Base-by-base conservation (phyloP, 768 basidiomycete species). In the Suillus clintonianus region DNA sequence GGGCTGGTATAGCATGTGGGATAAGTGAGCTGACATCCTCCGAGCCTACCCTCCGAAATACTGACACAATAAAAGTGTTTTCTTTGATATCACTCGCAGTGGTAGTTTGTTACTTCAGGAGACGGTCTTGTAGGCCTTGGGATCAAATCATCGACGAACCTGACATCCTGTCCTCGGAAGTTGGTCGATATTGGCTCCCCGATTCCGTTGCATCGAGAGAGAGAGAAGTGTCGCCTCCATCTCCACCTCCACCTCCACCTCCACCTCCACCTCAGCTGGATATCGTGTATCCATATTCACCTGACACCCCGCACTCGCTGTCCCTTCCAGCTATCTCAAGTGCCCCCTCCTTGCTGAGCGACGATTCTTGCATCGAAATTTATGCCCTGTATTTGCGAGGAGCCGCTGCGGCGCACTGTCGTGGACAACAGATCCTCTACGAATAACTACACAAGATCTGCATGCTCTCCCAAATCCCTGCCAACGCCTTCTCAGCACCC, bases 1-100 rank as follows among this genome's bases (percentile, higher is more conserved):
- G 73, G 3, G 70, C 71, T 32, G 74, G 74, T 4, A 69, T 76
- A 11, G 68, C 70, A 6, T 64, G 74, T 22, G 72, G 67, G 1
- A 62, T 67, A 24, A 39, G 74, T 74, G 61, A 62, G 74, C 67
- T 4, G 3, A 4, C 34, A 4, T 62, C 30, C 8, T 57, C 24
- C 4, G n/a, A 47, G 3, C 15, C 19, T 48, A 22, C 14, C 13
- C 11, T 53, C 19, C 41, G 3, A 37, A 36, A 24, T 17, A n/a
- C 17, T 45, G 11, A 63, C 36, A 27, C 17, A 14, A 55, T 14
- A 15, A 1, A 45, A 64, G 64, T 64, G 42, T 57, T 64, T 48
- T 58, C 32, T 8, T 58, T 57, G 7, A 63, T 63, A 27, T 48
- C 50, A 17, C 39, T 22, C 4, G 55, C 48, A n/a, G 6, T 64